phyloP scores from a whole-genome alignment of 2,329 filamentous ascomycete genomes.

The Anthostomella pinea region DNA sequence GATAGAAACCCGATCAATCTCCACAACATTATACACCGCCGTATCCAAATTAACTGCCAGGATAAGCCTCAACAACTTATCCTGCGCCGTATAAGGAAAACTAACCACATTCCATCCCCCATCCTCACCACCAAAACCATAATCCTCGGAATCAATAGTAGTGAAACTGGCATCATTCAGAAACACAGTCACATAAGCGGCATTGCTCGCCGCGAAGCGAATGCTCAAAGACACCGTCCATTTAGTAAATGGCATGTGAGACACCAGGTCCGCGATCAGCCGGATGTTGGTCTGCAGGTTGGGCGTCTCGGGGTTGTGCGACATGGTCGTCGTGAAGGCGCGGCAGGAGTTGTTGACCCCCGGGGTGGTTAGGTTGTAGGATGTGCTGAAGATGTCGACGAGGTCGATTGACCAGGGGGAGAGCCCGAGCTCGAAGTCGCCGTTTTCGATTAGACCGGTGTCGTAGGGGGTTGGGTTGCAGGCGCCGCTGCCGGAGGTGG shows the following conservation, averaged over 20 bases:
- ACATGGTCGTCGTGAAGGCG: conserved; percentile 24
- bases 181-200: conserved; percentile 34
- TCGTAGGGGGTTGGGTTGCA: conserved; percentile 8
- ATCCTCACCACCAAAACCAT: too few relatives aligned
- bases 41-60: too few relatives aligned
- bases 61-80: conserved; percentile 3
- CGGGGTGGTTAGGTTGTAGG: conserved; percentile 14
- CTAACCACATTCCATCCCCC: not conserved
- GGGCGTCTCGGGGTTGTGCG: conserved; percentile 19
- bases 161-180: conserved; percentile 34
- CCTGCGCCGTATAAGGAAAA: not conserved
- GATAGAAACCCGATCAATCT: too few relatives aligned
- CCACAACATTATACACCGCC: too few relatives aligned
- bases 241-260: conserved; percentile 7
- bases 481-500: too few relatives aligned
- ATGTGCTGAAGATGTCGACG: conserved; percentile 25
- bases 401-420: conserved; percentile 28
- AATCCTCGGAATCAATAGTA: too few relatives aligned
- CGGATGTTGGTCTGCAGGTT: conserved; percentile 23
- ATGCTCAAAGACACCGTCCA: conserved; percentile 22
- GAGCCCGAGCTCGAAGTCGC: conserved; percentile 26
- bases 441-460: conserved; percentile 22
- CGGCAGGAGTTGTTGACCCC: conserved; percentile 23
- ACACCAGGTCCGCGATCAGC: conserved; percentile 18
- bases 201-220: conserved; percentile 26